A percentile compares a stretch with the other conserved stretches of the same genome.
Evolutionary conservation across 345 rosid species (phyloP).

Genomic region (Euphorbia tirucalli): DNA sequence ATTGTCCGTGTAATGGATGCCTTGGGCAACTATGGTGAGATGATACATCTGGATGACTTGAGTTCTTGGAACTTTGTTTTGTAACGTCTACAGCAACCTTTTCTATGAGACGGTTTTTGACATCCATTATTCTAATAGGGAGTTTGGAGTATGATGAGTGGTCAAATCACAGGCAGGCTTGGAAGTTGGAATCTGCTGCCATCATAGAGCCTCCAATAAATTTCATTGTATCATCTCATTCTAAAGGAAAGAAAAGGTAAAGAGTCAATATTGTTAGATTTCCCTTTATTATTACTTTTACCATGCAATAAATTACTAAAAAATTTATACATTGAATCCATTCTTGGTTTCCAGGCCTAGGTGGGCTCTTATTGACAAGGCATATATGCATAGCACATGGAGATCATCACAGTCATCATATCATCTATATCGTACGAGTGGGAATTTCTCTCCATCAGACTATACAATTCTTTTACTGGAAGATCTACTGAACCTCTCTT

Average conservation of each 20-base stretch:
- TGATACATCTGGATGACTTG: slow-evolving; percentile 24
- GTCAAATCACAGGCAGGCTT: slow-evolving; percentile 96
- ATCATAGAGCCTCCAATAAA: slow-evolving; percentile 91
- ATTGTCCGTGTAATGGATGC: slow-evolving; percentile 93
- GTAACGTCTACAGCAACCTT: background rate
- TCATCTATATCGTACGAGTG: slow-evolving; percentile 77
- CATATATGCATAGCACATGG: slow-evolving; percentile 96
- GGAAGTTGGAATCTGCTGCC: slow-evolving; percentile 98
- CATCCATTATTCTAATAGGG: slow-evolving; percentile 44
- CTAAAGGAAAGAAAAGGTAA: slow-evolving; percentile 90
- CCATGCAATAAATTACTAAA: slow-evolving; percentile 6
- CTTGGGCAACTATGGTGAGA: slow-evolving; percentile 84
- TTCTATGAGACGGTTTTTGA: slow-evolving; percentile 4
- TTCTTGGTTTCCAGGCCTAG: slow-evolving; percentile 66
- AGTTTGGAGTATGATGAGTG: slow-evolving; percentile 94
- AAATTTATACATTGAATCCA: slow-evolving; percentile 12
- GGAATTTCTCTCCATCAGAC: slow-evolving; percentile 73
- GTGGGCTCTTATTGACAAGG: slow-evolving; percentile 96
- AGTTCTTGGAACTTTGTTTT: slow-evolving; percentile 2
- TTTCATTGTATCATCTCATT: slow-evolving; percentile 76
- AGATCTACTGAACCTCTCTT: slow-evolving; percentile 77
- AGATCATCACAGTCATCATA: slow-evolving; percentile 92
- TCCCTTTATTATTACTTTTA: slow-evolving; percentile 13
- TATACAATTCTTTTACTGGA: slow-evolving; percentile 64
- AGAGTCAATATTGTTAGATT: slow-evolving; percentile 10